phyloP scores from a whole-genome alignment of 2,329 filamentous ascomycete genomes.

The Verticillium dahliae region DNA sequence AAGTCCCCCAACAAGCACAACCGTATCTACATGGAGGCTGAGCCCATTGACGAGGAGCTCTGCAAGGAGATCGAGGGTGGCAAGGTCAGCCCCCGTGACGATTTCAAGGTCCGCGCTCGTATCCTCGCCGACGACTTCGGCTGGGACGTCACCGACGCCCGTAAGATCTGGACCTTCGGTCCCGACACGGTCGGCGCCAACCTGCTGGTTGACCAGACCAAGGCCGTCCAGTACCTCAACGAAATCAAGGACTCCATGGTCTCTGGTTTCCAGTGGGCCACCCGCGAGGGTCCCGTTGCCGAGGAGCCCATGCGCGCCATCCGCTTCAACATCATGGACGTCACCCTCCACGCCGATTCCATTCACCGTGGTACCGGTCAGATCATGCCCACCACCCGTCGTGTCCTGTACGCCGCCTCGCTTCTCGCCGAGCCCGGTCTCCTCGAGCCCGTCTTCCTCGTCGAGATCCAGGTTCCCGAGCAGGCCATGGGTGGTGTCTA shows the following conservation, averaged over 20 bases:
- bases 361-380: constrained; percentile 99
- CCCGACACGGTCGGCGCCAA: constrained; percentile 97
- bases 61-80: constrained; percentile 82
- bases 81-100: constrained; percentile 91
- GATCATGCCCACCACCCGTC: constrained; percentile 95
- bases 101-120: constrained; percentile 98
- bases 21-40: constrained; percentile 93
- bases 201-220: constrained; percentile 98
- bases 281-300: constrained; percentile 91
- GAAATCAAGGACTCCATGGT: constrained; percentile 99
- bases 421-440: constrained; percentile 88
- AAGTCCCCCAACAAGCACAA: constrained; percentile 99
- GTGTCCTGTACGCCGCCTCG: constrained; percentile 90
- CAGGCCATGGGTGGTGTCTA: constrained; percentile 99
- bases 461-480: constrained; percentile 99
- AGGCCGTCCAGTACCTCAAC: constrained; percentile 99
- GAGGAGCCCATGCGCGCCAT: constrained; percentile 97
- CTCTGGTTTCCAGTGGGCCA: constrained; percentile 99
- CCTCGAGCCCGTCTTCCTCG: constrained; percentile 95
- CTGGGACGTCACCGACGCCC: constrained; percentile 99
- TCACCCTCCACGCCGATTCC: constrained; percentile 98
- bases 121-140: constrained; percentile 92
- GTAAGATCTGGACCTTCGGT: constrained; percentile 99
- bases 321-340: constrained; percentile 99
- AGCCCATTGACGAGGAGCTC: constrained; percentile 89